These are phyloP conservation scores for Naganishia vaughanmartiniae DNA, from an alignment of 768 basidiomycete species.

Conservation along the genomic window DNA sequence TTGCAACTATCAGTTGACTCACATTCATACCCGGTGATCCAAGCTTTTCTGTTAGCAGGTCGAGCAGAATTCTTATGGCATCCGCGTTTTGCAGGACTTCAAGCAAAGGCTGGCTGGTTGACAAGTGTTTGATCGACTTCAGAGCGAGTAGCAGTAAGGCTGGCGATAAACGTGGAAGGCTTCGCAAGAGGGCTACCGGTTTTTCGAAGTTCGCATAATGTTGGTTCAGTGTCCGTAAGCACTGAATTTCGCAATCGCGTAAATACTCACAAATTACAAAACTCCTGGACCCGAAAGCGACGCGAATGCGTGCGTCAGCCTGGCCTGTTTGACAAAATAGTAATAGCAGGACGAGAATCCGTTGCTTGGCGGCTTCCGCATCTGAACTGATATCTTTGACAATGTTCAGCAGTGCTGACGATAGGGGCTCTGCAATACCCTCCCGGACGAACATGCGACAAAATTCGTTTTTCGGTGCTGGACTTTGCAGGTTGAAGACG, in stretches of 20 bases:
- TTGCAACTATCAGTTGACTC: constrained; percentile 42
- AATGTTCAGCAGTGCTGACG: constrained; percentile 82
- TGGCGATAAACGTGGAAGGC: constrained; percentile 81
- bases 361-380: constrained; percentile 70
- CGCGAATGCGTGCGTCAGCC: constrained; percentile 86
- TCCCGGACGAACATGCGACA: constrained; percentile 97
- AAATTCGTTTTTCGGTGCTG: constrained; percentile 96
- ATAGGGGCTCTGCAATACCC: constrained; percentile 87
- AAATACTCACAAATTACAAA: constrained; percentile 74
- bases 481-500: constrained; percentile 90
- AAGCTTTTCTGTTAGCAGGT: constrained; percentile 75
- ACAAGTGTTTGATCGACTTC: constrained; percentile 92
- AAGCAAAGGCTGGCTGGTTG: constrained; percentile 83
- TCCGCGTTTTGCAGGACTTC: constrained; percentile 96
- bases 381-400: constrained; percentile 63
- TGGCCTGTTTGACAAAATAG: constrained; percentile 97
- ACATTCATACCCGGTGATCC: constrained; percentile 77
- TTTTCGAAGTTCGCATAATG: neutral
- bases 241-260: neutral
- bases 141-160: constrained; percentile 83
- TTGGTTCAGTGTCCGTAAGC: neutral
- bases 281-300: constrained; percentile 84
- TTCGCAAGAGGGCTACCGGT: constrained; percentile 72
- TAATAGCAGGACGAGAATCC: constrained; percentile 81
- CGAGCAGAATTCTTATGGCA: constrained; percentile 84